Base-by-base conservation (phyloP, 768 basidiomycete species). In the Sarcodon sp. region DNA sequence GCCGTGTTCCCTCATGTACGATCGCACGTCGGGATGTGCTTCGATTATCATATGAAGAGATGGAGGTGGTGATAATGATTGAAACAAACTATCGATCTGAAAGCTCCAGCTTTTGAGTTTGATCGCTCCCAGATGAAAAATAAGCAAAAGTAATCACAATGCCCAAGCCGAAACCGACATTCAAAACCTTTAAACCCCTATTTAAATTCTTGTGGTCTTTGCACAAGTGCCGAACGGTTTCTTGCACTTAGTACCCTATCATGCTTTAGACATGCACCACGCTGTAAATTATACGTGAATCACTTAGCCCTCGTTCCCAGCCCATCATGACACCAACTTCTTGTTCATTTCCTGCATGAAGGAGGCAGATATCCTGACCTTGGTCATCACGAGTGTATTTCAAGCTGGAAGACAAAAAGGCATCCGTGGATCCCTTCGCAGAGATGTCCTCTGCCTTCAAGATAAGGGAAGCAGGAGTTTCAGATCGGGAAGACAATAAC, bases 271-370 rank as follows among this genome's bases (percentile, higher is more conserved):
- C 21, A 27, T 27, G 21, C 21, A 27, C 21, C 21, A 27, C 21
- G 3, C 21, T 4, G 21, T 27, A 27, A 27, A 27, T 27, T 27
- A 27, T 27, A 27, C 21, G 21, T 27, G 21, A 64, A 68, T 61
- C 55, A 81, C 79, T 98, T 57, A 98, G 88, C 7, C 66, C 73
- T 41, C 67, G 65, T 63, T 99, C 96, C 96, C 96, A 99, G 1
- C 92, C 90, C 96, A 99, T 99, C 96, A 99, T 99, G 5, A 99
- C 94, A 10, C 91, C 90, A n/a, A 93, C 76, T 50, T 91, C 84
- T 53, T 83, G 82, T 6, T 64, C 70, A 31, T 78, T 79, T 11
- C 69, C 74, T 2, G 74, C 68, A 50, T 72, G 65, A 46, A 89
- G 58, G 45, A 87, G 64, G 52, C 92, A 96, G 16, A 96, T 76